phyloP scores from a whole-genome alignment of 768 basidiomycete genomes.

The Nidularia pulvinata region DNA sequence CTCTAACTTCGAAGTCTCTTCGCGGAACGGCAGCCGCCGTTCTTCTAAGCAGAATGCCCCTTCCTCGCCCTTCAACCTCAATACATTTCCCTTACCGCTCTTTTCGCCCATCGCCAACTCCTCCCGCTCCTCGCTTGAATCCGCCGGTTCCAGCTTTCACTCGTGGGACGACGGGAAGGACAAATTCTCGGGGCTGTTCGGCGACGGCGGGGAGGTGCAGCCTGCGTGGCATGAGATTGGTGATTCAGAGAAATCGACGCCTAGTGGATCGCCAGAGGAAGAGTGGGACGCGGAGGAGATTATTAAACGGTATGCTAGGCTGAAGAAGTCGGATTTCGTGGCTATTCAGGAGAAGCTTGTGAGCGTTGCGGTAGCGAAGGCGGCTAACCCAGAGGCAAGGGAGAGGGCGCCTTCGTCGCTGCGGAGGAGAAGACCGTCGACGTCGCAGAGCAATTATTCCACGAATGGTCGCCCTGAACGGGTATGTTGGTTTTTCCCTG shows the following conservation, averaged over 20 bases:
- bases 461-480: slow-evolving; percentile 34
- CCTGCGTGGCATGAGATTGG: slow-evolving; percentile 68
- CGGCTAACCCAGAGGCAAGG: slow-evolving; percentile 52
- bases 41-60: slow-evolving; percentile 55
- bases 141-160: slow-evolving; percentile 84
- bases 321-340: slow-evolving; percentile 69
- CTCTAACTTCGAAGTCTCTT: slow-evolving; percentile 40
- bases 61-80: slow-evolving; percentile 50
- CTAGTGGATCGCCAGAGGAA: slow-evolving; percentile 51
- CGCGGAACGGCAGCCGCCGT: slow-evolving; percentile 38
- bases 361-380: slow-evolving; percentile 57
- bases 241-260: slow-evolving; percentile 41
- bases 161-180: slow-evolving; percentile 73
- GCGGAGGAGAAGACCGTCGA: slow-evolving; percentile 74
- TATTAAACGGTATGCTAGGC: slow-evolving; percentile 62
- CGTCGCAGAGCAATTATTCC: slow-evolving; percentile 81
- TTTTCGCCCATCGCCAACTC: slow-evolving; percentile 74
- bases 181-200: slow-evolving; percentile 51
- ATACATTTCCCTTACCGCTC: slow-evolving; percentile 56
- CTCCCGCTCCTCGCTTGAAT: slow-evolving; percentile 79
- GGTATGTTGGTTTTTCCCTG: slow-evolving; percentile 30
- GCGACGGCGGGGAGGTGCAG: slow-evolving; percentile 44
- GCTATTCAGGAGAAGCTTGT: slow-evolving; percentile 79
- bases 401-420: slow-evolving; percentile 66
- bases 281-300: slow-evolving; percentile 66